Conservation (phyloP, 2,329 filamentous ascomycete genomes). For the Xylariomycetidae sp. region DNA sequence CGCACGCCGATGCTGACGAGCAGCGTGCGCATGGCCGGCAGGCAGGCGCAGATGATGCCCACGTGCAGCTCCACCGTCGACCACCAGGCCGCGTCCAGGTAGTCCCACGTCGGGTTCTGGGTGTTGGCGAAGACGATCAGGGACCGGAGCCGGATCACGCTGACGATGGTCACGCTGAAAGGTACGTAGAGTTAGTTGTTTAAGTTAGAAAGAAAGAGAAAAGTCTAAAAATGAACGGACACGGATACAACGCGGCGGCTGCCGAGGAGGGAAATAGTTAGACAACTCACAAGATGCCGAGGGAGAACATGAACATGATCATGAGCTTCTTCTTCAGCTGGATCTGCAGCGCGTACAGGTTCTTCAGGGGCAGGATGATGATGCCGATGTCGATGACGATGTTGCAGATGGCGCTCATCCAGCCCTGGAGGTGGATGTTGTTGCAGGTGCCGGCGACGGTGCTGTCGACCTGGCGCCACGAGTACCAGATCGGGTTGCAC, state of each 20-base stretch:
- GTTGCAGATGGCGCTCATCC: slow-evolving; percentile 26
- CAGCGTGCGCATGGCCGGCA: slow-evolving; percentile 31
- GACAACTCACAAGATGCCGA: slow-evolving; percentile 33
- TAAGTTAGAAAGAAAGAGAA: slow-evolving; percentile 5
- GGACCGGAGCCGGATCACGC: slow-evolving; percentile 37
- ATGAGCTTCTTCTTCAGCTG: slow-evolving; percentile 26
- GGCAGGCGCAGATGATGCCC: slow-evolving; percentile 39
- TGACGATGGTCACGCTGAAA: slow-evolving; percentile 38
- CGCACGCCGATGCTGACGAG: slow-evolving; percentile 13
- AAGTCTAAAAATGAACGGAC: not conserved
- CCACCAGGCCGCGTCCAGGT: slow-evolving; percentile 35
- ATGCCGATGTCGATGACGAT: slow-evolving; percentile 19
- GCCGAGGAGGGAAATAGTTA: slow-evolving; percentile 19
- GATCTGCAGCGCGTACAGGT: slow-evolving; percentile 26
- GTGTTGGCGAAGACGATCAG: slow-evolving; percentile 37
- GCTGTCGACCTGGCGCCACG: slow-evolving; percentile 24
- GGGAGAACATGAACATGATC: slow-evolving; percentile 30
- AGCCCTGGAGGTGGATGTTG: slow-evolving; percentile 27
- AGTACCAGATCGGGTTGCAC: slow-evolving; percentile 27
- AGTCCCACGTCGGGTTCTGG: slow-evolving; percentile 35
- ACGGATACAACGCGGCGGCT: slow-evolving; percentile 31
- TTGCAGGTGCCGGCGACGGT: slow-evolving; percentile 21
- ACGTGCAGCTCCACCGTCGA: slow-evolving; percentile 37
- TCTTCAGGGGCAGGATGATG: slow-evolving; percentile 27
- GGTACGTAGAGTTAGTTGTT: slow-evolving; percentile 1